Evolutionary conservation across 2,329 filamentous ascomycete species (phyloP), one percentile per base, ranked within the genome.

Genomic region (Xylaria digitata): DNA sequence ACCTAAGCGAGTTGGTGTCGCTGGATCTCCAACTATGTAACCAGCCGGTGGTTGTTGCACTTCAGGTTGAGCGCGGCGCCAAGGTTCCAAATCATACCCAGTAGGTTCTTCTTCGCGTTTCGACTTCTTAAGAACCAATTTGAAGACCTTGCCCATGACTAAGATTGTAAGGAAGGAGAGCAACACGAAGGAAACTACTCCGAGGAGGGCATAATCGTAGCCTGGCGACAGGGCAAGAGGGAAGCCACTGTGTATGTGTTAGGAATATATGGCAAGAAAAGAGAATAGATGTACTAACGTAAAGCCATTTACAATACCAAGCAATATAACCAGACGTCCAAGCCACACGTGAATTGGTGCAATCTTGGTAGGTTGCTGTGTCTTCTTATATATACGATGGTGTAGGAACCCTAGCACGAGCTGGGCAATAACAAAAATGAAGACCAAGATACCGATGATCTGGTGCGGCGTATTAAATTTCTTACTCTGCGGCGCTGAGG

Each of bases 301-400:
- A 69, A 88, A 87, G 23, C 81, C 85, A 69, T 90, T 89, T 61
- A 85, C 72, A 17, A 86, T 78, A 50, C 86, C 88, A 3, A 88
- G 72, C 9, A 83, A 74, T 21, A 90, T 80, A 42, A 87, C 80
- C 3, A 83, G 52, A 15, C 87, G 83, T 2, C 88, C 88, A 2
- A 88, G 78, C 83, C 87, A 87, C 21, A 86, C 77, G 76, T 90
- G 88, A 26, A 85, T 78, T 19, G 80, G 83, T 59, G 84, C 82
- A 40, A 87, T 80, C 70, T 82, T 81, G 30, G 86, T 86, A 1
- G 84, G 77, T 23, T 80, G 66, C 63, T 83, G 78, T 2, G 84
- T 86, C 74, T 81, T 79, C 72, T 82, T 84, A 75, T 81, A 87
- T 43, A 84, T 79, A 53, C 81, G 79, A 71, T 89, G 87, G 70